Conservation (phyloP, 257 asterid species). For the Salvia rosmarinus region DNA sequence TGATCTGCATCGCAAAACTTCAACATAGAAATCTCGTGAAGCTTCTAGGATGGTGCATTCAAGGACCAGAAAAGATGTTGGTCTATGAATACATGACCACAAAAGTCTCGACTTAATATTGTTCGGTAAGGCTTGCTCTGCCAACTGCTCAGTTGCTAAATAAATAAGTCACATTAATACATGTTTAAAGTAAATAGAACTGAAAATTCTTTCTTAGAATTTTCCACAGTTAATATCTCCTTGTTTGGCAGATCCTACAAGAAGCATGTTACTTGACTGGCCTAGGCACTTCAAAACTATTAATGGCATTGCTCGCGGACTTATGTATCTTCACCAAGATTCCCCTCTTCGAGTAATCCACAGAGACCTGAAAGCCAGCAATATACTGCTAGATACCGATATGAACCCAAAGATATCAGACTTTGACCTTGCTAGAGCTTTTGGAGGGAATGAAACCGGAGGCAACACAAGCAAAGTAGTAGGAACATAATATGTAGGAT, state of each 20-base stretch:
- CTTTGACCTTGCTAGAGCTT: constrained; percentile 53
- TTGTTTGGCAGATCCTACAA: constrained; percentile 24
- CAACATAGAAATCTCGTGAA: constrained; percentile 47
- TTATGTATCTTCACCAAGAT: constrained; percentile 56
- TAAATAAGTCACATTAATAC: too few relatives aligned
- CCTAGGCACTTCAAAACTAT: constrained; percentile 39
- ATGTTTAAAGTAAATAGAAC: too few relatives aligned
- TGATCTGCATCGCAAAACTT: constrained; percentile 41
- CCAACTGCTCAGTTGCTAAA: too few relatives aligned
- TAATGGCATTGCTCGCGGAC: constrained; percentile 49
- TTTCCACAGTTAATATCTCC: neutral
- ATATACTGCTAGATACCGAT: constrained; percentile 45
- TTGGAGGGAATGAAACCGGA: constrained; percentile 33
- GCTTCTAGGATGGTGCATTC: constrained; percentile 47
- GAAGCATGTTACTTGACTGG: constrained; percentile 35
- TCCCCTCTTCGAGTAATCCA: constrained; percentile 52
- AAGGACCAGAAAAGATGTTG: constrained; percentile 38
- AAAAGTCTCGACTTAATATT: constrained; percentile 47
- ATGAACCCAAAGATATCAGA: constrained; percentile 58
- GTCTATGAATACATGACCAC: constrained; percentile 47
- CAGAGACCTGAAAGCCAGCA: constrained; percentile 54
- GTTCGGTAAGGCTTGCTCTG: constrained; percentile 5
- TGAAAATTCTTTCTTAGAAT: too few relatives aligned
- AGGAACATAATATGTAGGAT: constrained; percentile 33
- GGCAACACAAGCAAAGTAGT: constrained; percentile 23